phyloP scores from a whole-genome alignment of 1,139 yeast genomes.

The Candida neerlandica region DNA sequence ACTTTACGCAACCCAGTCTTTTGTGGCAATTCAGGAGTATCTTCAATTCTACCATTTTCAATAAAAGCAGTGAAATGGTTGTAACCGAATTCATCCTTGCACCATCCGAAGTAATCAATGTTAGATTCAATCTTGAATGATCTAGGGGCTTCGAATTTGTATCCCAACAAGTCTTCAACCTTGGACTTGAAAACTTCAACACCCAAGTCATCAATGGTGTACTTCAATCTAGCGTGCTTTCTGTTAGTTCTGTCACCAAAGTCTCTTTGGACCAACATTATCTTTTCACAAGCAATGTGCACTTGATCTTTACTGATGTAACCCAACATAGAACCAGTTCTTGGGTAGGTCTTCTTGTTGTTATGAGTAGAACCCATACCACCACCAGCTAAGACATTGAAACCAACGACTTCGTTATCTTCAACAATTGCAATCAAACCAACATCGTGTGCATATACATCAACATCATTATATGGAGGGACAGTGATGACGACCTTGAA shows the following conservation, averaged over 20 bases:
- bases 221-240: slow-evolving; percentile 97
- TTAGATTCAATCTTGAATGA: slow-evolving; percentile 82
- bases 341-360: slow-evolving; percentile 94
- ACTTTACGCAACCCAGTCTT: slow-evolving; percentile 82
- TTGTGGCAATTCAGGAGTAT: slow-evolving; percentile 87
- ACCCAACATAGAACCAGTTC: slow-evolving; percentile 89
- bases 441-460: slow-evolving; percentile 93
- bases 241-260: slow-evolving; percentile 94
- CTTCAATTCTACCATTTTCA: slow-evolving; percentile 96
- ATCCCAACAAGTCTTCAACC: slow-evolving; percentile 84
- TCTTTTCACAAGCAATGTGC: slow-evolving; percentile 81
- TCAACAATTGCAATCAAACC: slow-evolving; percentile 90
- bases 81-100: slow-evolving; percentile 79
- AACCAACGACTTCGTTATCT: slow-evolving; percentile 67
- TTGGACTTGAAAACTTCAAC: slow-evolving; percentile 76
- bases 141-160: slow-evolving; percentile 68
- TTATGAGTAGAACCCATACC: slow-evolving; percentile 99
- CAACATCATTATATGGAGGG: slow-evolving; percentile 97
- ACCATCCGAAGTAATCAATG: slow-evolving; percentile 94
- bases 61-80: slow-evolving; percentile 93
- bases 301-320: slow-evolving; percentile 69
- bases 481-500: slow-evolving; percentile 93
- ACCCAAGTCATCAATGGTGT: slow-evolving; percentile 91
- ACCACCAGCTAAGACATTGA: slow-evolving; percentile 92
- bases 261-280: slow-evolving; percentile 94